Conservation (phyloP, 768 basidiomycete genomes). For the Xerocomellus dryophilus region DNA sequence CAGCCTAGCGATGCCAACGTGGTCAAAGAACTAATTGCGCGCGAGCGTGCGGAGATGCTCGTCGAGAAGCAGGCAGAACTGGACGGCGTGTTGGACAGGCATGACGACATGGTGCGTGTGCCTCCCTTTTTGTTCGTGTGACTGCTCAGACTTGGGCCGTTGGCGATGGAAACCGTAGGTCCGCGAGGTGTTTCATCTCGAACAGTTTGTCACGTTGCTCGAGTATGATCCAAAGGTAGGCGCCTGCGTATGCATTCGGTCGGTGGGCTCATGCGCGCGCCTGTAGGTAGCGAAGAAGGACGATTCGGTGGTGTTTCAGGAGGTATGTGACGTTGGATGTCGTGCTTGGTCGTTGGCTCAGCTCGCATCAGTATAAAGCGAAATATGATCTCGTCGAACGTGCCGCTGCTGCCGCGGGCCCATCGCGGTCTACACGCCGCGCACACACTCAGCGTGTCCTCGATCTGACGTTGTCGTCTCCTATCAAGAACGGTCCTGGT, state of each 20-base stretch:
- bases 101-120: constrained; percentile 70
- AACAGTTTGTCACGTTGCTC: constrained; percentile 73
- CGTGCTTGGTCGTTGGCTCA: constrained; percentile 1
- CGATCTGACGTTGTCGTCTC: constrained; percentile 33
- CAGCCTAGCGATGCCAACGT: constrained; percentile 4
- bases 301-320: constrained; percentile 64
- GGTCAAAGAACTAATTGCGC: constrained; percentile 25
- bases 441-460: constrained; percentile 55
- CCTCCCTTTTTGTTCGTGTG: background rate
- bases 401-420: constrained; percentile 38
- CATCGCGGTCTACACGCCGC: constrained; percentile 59
- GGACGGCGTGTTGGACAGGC: constrained; percentile 55
- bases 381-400: constrained; percentile 60
- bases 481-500: constrained; percentile 10
- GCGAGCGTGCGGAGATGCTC: constrained; percentile 48
- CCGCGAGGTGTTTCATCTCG: constrained; percentile 86
- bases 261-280: background rate
- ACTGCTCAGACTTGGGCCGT: background rate
- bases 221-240: constrained; percentile 73
- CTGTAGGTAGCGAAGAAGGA: constrained; percentile 69
- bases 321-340: constrained; percentile 45
- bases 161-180: too few species aligned
- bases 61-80: constrained; percentile 57
- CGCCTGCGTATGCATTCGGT: background rate
- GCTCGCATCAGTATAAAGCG: constrained; percentile 50